Percentiles rank a stretch among this genome's conserved stretches.
Evolutionary conservation across 176 grass and related monocot genomes (phyloP).

Genomic region (Oryza rufipogon): DNA sequence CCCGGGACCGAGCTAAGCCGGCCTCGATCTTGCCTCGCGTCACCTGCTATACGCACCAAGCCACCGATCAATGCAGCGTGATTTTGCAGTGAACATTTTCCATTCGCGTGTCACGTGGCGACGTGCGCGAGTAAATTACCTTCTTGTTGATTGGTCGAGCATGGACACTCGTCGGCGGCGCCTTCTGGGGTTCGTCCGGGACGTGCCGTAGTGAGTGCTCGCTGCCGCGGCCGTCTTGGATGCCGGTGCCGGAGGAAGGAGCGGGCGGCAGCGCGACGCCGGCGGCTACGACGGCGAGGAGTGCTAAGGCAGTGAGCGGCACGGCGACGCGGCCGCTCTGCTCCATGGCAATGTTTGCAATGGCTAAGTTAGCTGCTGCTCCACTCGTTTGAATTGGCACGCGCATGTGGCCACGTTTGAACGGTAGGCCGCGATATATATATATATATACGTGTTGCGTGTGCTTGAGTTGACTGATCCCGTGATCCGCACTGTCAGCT

Average conservation of each 20-base stretch:
- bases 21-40: conserved; percentile 45
- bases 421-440: background rate
- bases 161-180: background rate
- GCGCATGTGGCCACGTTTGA: background rate
- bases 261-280: background rate
- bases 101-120: too few species aligned
- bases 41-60: conserved; percentile 6
- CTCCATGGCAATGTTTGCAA: background rate
- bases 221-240: background rate
- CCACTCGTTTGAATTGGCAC: background rate
- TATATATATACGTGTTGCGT: background rate
- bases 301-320: conserved; percentile 26
- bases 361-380: background rate
- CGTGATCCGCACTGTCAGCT: background rate
- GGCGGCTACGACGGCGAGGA: conserved; percentile 16
- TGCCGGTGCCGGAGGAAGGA: background rate
- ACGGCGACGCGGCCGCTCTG: conserved; percentile 24
- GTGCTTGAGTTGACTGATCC: background rate
- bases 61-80: background rate
- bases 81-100: background rate
- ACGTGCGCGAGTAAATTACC: background rate
- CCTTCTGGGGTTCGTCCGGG: conserved; percentile 19
- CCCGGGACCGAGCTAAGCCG: conserved; percentile 55
- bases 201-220: conserved; percentile 34
- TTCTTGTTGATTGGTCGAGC: background rate